Evolutionary conservation across 2,329 filamentous ascomycete species (phyloP), one percentile per base, ranked within the genome.

Genomic region (Penicillium sp.): DNA sequence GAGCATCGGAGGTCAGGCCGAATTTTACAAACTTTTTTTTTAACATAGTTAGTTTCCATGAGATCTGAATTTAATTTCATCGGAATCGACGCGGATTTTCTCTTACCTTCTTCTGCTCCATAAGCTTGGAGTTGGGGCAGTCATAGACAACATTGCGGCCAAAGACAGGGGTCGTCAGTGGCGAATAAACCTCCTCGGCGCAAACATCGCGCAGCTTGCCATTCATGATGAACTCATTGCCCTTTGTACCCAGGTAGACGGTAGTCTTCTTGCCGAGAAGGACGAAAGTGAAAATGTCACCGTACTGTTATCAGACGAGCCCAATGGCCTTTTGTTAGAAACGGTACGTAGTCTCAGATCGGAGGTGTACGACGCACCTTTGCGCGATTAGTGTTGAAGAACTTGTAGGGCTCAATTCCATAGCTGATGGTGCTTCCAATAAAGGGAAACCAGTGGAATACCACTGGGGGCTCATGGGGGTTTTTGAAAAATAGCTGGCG

Each of bases 391-490:
- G 81, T 66, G 67, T 82, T 82, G 73, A 86, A 86, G 75, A 87
- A 86, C 56, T 79, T 80, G 73, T 82, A 86, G 1, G 85, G 68
- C 69, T 97, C 91, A 76, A 97, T 97, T 74, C 93, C 93, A 77
- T 97, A 99, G 43, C 85, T 89, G 67, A 97, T 81, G 57, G 94
- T 97, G 79, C 88, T 97, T 61, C 93, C 93, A 68, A 99, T 82
- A 64, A 96, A 77, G 56, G 85, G 84, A 29, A 87, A 75, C 80
- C 78, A 83, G 73, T 87, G 85, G 73, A 87, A 87, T 47, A 87
- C 85, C 27, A 87, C 66, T 0, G 85, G 85, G 27, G 89, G 89
- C 72, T 92, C 89, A 72, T 92, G 89, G 49, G 88, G 84, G 66
- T 92, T 93, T 77, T 85, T 89, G 79, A 91, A 85, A 59, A 97